Conservation (phyloP, 2,329 filamentous ascomycete genomes). For the Calonectria henricotiae region DNA sequence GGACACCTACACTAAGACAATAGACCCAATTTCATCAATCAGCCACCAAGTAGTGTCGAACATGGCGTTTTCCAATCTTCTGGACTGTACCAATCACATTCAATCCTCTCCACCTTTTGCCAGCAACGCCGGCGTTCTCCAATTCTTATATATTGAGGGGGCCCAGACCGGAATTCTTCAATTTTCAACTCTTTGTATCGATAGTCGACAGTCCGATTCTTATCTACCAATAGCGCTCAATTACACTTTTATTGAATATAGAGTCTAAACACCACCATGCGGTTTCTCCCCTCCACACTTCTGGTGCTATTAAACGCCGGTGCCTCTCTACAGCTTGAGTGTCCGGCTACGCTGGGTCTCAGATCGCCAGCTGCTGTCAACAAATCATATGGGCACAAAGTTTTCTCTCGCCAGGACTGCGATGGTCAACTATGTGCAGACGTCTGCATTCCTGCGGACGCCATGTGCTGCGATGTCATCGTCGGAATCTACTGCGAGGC, state of each 20-base stretch:
- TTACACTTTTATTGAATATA: no score
- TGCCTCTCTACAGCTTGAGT: background rate
- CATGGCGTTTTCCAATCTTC: background rate
- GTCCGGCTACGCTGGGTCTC: background rate
- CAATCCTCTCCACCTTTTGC: background rate
- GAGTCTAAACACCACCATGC: background rate
- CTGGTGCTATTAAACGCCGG: background rate
- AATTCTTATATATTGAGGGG: background rate
- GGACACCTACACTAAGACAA: background rate
- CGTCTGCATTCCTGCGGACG: background rate
- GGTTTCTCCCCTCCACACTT: background rate
- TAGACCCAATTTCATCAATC: background rate
- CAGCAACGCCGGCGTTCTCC: background rate
- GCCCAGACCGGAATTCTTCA: no score
- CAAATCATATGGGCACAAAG: no score
- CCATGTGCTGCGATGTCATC: slow-evolving; percentile 10
- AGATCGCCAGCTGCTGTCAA: background rate
- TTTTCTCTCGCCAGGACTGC: slow-evolving; percentile 4
- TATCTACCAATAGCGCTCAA: no score
- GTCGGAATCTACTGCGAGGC: slow-evolving; percentile 16
- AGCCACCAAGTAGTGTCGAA: background rate
- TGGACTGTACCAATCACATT: background rate
- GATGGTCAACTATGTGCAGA: background rate
- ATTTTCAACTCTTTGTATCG: no score
- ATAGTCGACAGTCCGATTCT: no score